These are phyloP conservation scores for Colletotrichum eleusines DNA, from an alignment of 2,329 filamentous ascomycete species.

Conservation along the genomic window DNA sequence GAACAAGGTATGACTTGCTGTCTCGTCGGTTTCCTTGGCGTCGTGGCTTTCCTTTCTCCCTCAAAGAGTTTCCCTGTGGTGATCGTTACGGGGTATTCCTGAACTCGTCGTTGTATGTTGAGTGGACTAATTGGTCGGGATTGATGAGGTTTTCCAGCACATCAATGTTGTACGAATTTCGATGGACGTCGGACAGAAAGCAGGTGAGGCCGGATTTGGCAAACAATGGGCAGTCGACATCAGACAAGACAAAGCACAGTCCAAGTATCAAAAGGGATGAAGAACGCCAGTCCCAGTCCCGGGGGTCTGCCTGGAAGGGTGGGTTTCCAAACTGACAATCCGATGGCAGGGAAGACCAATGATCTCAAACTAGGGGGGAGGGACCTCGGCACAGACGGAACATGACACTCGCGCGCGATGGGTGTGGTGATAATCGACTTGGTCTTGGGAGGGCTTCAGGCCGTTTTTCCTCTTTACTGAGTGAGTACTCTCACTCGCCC, in stretches of 20 bases:
- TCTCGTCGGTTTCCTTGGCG: background rate
- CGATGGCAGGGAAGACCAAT: conserved; percentile 10
- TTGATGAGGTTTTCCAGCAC: conserved; percentile 3
- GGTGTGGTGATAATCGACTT: background rate
- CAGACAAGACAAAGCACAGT: background rate
- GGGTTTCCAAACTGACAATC: conserved; percentile 4
- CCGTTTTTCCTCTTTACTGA: too few relatives aligned
- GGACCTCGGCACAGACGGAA: background rate
- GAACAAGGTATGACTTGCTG: background rate
- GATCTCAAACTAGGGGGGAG: background rate
- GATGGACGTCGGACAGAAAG: background rate
- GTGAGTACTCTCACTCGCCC: too few relatives aligned
- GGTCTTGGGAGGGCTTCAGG: conserved; percentile 26
- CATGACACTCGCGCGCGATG: background rate
- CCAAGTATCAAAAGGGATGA: background rate
- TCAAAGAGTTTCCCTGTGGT: background rate
- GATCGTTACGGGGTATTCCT: background rate
- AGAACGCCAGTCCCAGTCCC: background rate
- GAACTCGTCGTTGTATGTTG: background rate
- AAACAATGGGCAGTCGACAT: background rate
- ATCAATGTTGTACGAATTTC: background rate
- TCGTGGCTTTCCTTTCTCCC: background rate
- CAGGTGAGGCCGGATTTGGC: background rate
- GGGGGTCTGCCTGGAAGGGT: background rate
- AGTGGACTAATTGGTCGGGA: background rate